Base-by-base conservation (phyloP, 345 rosid genomes). In the Mallotus nudiflorus region DNA sequence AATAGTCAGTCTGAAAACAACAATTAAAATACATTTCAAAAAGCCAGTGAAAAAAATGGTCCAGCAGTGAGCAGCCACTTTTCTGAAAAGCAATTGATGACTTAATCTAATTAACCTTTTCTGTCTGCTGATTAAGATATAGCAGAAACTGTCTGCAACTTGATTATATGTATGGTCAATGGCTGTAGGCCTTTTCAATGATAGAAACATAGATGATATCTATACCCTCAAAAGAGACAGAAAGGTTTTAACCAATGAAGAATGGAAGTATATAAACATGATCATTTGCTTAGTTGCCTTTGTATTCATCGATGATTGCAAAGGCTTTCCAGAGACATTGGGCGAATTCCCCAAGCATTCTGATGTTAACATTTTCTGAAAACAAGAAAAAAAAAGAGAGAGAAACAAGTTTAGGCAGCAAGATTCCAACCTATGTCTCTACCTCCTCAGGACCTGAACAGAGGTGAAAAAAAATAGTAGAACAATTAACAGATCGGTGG, bases 401-500 rank as follows among this genome's bases (percentile, higher is more conserved):
- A 68, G 10, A 57, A 42, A 33, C 48, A 69, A 31, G 1, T 68
- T 25, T 44, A 24, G 27, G 39, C 28, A 33, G 14, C 18, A 70
- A 55, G 53, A 33, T 15, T 40, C 25, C 10, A 25, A 22, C 8
- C 58, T 69, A 29, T 62, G 44, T 57, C 15, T 58, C 31, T 45
- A 69, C 28, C 22, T n/a, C n/a, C n/a, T n/a, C n/a, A n/a, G n/a
- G n/a, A n/a, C n/a, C n/a, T n/a, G n/a, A n/a, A n/a, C 24, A n/a
- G 35, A 39, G 19, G 75, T 24, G 45, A 28, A 20, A 15, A 16
- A 9, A 22, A 69, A 1, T 12, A 48, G 20, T 62, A 64, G n/a
- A n/a, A n/a, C 39, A 72, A 62, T 45, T 84, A 88, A 55, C 82
- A 85, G 33, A 83, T 65, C 9, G 90, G 87, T 24, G 95, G 88